Evolutionary conservation across 441 rosid species (phyloP), one percentile per base, ranked within the genome.

Genomic region (Capsella rubella): DNA sequence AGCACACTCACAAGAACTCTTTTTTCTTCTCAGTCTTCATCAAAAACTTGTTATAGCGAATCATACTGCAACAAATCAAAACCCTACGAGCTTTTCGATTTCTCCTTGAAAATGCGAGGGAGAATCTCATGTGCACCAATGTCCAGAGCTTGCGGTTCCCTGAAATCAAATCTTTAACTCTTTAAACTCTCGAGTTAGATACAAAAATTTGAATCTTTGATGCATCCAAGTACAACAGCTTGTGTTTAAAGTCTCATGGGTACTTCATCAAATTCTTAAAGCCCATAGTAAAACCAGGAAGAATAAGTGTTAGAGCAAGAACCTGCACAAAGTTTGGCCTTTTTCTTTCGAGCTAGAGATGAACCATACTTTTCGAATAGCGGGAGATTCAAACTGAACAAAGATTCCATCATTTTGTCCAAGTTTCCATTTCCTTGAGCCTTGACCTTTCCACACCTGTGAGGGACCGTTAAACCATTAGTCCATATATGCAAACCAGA

Each of bases 381-480:
- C 64, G 18, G 92, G 91, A 25, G 91, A 86, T 76, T 94, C 99
- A 72, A 86, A 90, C 74, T 94, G 99, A 81, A 94, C 84, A 80
- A 92, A 94, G 81, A 95, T 90, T 62, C 99, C 98, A 79, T 95
- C 97, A 55, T 83, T 86, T 69, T 82, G 93, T 60, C 97, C 97
- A 25, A 89, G 94, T 77, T 76, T 95, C 99, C 99, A 95, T 83
- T 90, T 95, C 84, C 99, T 90, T 57, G 96, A 89, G 63, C 99
- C 99, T 84, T 88, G 93, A 74, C 99, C 99, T 88, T 89, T 92
- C 99, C 99, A 95, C 47, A 95, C 97, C 99, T 95, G 78, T 60
- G 72, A 79, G 15, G 73, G 42, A 72, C 21, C 4, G 8, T 50
- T 71, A 46, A n/a, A 46, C 13, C 57, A 34, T 59, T 64, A 59